Evolutionary conservation across 1,284 basidiomycete genomes (phyloP).

Genomic region (Ustilago nuda): DNA sequence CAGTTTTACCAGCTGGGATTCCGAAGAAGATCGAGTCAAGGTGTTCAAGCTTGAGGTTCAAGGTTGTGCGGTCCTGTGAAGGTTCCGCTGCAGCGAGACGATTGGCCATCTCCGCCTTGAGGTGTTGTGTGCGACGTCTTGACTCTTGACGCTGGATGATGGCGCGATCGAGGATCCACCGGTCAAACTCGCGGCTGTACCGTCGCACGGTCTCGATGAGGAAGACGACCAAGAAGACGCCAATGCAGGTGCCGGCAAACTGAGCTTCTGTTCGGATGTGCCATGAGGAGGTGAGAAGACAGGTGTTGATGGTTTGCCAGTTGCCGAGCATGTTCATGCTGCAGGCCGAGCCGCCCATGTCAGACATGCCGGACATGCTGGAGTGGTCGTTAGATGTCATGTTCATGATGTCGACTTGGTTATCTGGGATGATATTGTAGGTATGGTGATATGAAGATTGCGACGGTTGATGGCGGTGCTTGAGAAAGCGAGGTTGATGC

Average conservation of each 20-base stretch:
- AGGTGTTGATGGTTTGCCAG: constrained; percentile 53
- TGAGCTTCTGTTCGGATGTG: constrained; percentile 50
- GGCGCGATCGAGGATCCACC: constrained; percentile 53
- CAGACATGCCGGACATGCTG: constrained; percentile 33
- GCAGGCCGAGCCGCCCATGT: constrained; percentile 33
- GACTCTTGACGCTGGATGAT: constrained; percentile 28
- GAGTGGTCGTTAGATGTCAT: constrained; percentile 39
- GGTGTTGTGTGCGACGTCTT: constrained; percentile 24
- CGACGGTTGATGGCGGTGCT: background rate
- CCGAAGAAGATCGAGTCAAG: constrained; percentile 51
- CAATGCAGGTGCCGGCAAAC: constrained; percentile 64
- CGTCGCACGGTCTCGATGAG: constrained; percentile 58
- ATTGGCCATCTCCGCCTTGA: constrained; percentile 36
- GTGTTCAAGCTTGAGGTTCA: constrained; percentile 27
- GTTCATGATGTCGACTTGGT: background rate
- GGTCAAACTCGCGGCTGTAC: constrained; percentile 60
- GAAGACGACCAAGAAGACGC: constrained; percentile 60
- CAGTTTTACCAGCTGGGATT: constrained; percentile 16
- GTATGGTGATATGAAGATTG: background rate
- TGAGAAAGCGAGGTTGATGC: background rate
- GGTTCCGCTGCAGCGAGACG: constrained; percentile 24
- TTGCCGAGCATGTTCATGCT: constrained; percentile 55
- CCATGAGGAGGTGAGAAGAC: constrained; percentile 62
- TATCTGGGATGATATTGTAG: background rate
- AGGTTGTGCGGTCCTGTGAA: constrained; percentile 25